phyloP scores from a whole-genome alignment of 164 flowering plant species.

The Litsea cubeba region DNA sequence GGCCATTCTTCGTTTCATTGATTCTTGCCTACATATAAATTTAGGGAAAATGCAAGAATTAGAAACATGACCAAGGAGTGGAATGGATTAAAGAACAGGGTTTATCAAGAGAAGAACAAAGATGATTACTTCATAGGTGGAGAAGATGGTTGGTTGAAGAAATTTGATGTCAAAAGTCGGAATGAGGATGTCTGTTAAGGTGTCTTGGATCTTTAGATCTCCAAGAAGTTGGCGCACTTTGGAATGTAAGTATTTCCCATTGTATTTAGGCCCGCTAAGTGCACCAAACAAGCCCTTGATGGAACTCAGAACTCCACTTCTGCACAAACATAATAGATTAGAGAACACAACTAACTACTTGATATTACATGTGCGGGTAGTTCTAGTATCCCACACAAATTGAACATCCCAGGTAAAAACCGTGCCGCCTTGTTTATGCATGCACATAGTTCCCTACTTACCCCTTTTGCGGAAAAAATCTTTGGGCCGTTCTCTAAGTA shows the following conservation, averaged over 20 bases:
- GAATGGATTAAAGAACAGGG: not conserved
- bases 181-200: constrained; percentile 18
- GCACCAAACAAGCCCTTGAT: not conserved
- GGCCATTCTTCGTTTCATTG: constrained; percentile 20
- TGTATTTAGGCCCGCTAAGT: constrained; percentile 16
- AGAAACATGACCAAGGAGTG: not conserved
- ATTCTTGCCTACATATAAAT: constrained; percentile 17
- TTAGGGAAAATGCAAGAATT: not conserved
- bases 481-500: constrained; percentile 31
- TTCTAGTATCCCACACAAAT: not conserved
- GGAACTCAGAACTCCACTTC: constrained; percentile 4
- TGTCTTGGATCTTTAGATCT: constrained; percentile 9
- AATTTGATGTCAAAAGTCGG: constrained; percentile 19
- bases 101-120: not conserved
- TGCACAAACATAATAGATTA: not conserved
- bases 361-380: not conserved
- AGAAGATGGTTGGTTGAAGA: constrained; percentile 32
- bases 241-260: constrained; percentile 15
- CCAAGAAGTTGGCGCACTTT: constrained; percentile 9
- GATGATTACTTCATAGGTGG: constrained; percentile 16
- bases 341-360: no score
- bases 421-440: not conserved
- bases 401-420: not conserved
- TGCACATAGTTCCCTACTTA: not conserved
- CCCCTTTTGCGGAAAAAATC: constrained; percentile 34